Evolutionary conservation across 75 land plant species (phyloP).

Genomic region (Pinus taeda): DNA sequence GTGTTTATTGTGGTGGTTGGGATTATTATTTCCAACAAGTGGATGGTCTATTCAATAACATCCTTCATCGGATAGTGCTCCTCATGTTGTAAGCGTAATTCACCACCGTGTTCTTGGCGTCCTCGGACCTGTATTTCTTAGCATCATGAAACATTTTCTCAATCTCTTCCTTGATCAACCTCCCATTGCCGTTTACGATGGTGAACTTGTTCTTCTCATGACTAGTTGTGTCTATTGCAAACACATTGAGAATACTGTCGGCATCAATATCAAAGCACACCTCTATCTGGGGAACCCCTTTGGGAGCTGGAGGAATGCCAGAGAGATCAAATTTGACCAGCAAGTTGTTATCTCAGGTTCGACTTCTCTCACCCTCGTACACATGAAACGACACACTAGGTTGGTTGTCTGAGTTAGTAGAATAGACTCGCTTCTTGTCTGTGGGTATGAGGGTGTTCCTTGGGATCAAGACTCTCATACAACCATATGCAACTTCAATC

Average conservation of each 20-base stretch:
- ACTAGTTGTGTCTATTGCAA: too few relatives aligned
- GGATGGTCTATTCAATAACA: too few relatives aligned
- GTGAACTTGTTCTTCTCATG: too few relatives aligned
- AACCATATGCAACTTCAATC: constrained; percentile 23
- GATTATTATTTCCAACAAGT: too few relatives aligned
- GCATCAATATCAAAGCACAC: constrained; percentile 23
- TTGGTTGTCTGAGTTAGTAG: constrained; percentile 21
- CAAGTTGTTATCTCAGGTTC: constrained; percentile 24
- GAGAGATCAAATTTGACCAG: constrained; percentile 30
- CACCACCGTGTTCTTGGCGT: neutral
- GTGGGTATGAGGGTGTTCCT: constrained; percentile 37
- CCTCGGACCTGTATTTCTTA: neutral
- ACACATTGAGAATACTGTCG: too few relatives aligned
- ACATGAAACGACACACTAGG: constrained; percentile 9
- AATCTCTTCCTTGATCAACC: too few relatives aligned
- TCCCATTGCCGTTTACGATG: neutral
- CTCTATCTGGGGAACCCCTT: constrained; percentile 2
- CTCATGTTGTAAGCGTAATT: neutral
- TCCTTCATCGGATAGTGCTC: neutral
- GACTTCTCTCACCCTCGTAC: too few relatives aligned
- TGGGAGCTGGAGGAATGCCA: constrained; percentile 18
- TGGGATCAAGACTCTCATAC: constrained; percentile 30
- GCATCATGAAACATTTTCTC: too few relatives aligned
- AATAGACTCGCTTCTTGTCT: constrained; percentile 22
- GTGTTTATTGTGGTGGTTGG: too few relatives aligned